phyloP scores from a whole-genome alignment of 257 asterid genomes.

The Prunella vulgaris region DNA sequence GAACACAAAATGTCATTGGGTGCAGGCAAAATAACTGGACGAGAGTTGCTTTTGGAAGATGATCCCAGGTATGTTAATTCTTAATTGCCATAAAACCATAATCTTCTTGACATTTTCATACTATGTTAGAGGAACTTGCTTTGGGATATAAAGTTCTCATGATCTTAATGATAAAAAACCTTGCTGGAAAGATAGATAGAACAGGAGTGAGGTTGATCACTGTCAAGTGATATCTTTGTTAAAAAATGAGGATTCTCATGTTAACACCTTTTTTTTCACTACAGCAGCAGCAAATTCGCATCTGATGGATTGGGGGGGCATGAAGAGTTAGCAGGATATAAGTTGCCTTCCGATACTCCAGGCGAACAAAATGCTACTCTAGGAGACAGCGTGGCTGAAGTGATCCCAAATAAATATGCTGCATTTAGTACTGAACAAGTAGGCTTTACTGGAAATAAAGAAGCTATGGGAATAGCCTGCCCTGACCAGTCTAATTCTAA shows the following conservation, averaged over 20 bases:
- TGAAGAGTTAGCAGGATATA: constrained; percentile 19
- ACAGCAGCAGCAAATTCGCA: constrained; percentile 25
- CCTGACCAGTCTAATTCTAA: constrained; percentile 33
- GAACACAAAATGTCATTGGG: constrained; percentile 24
- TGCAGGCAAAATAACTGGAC: constrained; percentile 33
- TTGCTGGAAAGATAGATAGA: constrained; percentile 29
- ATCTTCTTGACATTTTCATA: constrained; percentile 30
- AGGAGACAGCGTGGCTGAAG: constrained; percentile 27
- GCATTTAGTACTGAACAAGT: constrained; percentile 26
- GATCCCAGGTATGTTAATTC: constrained; percentile 33
- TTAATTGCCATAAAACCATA: constrained; percentile 33
- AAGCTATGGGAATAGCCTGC: constrained; percentile 13
- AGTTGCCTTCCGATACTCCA: constrained; percentile 27
- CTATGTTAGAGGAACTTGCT: constrained; percentile 31
- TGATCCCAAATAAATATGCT: constrained; percentile 24
- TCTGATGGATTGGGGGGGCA: constrained; percentile 33
- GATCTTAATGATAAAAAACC: constrained; percentile 27
- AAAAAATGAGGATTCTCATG: constrained; percentile 31
- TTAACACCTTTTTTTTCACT: constrained; percentile 29
- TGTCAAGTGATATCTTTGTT: constrained; percentile 25
- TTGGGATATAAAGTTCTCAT: constrained; percentile 24
- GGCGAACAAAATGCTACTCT: constrained; percentile 29
- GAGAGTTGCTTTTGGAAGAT: constrained; percentile 35
- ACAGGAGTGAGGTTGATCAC: constrained; percentile 28
- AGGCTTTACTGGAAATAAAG: constrained; percentile 26